Evolutionary conservation across 2,329 filamentous ascomycete genomes (phyloP), one percentile per base, ranked within the genome.

Genomic region (Penicillium sp.): DNA sequence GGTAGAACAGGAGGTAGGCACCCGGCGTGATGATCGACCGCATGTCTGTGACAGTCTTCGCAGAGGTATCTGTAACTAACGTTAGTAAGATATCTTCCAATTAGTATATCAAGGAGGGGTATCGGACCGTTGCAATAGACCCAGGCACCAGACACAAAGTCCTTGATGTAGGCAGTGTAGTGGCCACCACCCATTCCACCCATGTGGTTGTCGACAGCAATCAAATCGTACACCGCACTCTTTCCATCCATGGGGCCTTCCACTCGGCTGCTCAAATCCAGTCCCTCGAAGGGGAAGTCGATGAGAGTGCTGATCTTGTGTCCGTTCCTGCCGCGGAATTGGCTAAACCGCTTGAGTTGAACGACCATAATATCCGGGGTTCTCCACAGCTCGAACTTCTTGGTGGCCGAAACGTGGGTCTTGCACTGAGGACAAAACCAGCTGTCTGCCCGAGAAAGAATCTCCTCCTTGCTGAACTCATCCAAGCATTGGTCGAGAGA

Each of bases 391-490:
- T 97, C 93, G 53, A 99, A 91, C 69, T 94, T 97, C 80, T 99
- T 99, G 77, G 89, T 93, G 21, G 94, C 94, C 59, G 91, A 88
- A 17, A 91, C 87, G 68, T 96, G 89, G 68, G 96, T 91, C 74
- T 97, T 97, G 82, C 94, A 99, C 31, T 91, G 86, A 56, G 91
- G 93, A 71, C 94, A 99, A 73, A 96, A 97, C 94, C 94, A 99
- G 59, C 91, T 93, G 72, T 99, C 96, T 70, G 96, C 90, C 73
- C 97, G 91, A 0, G 93, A 97, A 5, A 99, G 80, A 15, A 96
- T 87, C 75, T 99, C 94, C 59, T 93, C 90, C 72, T 93, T 93
- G 70, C 94, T 91, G 66, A 96, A 97, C 75, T 97, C 94, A 58
- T 93, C 89, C 54, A 99, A 84, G 71, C 94, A 99, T 66, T 97